A percentile compares a stretch with the other conserved stretches of the same genome.
Evolutionary conservation across 768 basidiomycete genomes (phyloP).

Genomic region (Austroboletus eburneus): DNA sequence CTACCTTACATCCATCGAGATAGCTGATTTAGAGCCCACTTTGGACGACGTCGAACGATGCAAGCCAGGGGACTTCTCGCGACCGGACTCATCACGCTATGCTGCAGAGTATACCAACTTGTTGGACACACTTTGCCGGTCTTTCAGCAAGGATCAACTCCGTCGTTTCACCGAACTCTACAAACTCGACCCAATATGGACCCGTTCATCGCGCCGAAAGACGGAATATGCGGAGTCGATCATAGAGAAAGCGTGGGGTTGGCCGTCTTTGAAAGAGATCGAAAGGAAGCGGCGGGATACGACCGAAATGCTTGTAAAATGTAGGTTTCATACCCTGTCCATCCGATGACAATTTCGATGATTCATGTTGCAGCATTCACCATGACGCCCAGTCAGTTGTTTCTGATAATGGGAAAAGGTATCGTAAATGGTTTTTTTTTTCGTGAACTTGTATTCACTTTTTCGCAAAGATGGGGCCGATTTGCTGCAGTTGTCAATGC

Average conservation of each 20-base stretch:
- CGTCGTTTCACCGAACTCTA: slow-evolving; percentile 49
- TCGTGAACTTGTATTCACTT: slow-evolving; percentile 9
- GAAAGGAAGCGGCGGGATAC: slow-evolving; percentile 46
- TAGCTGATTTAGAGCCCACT: slow-evolving; percentile 44
- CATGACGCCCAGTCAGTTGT: slow-evolving; percentile 56
- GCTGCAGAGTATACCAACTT: slow-evolving; percentile 49
- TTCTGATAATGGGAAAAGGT: slow-evolving; percentile 74
- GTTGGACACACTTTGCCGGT: slow-evolving; percentile 49
- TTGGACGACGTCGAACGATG: slow-evolving; percentile 60
- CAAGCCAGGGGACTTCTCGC: slow-evolving; percentile 40
- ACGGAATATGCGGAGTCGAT: slow-evolving; percentile 44
- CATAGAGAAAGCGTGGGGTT: slow-evolving; percentile 64
- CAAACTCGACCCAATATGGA: slow-evolving; percentile 35
- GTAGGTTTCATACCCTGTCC: slow-evolving; percentile 34
- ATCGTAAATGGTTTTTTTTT: neutral
- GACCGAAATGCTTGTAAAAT: slow-evolving; percentile 43
- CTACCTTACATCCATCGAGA: slow-evolving; percentile 52
- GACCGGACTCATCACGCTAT: slow-evolving; percentile 44
- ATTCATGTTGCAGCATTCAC: slow-evolving; percentile 42
- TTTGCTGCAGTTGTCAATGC: slow-evolving; percentile 53
- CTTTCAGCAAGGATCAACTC: slow-evolving; percentile 64
- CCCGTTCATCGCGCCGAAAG: slow-evolving; percentile 35
- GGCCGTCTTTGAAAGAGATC: slow-evolving; percentile 56
- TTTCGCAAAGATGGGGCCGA: slow-evolving; percentile 54
- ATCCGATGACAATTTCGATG: neutral